Evolutionary conservation across 768 basidiomycete genomes (phyloP).

Genomic region (Auricularia heimuer): DNA sequence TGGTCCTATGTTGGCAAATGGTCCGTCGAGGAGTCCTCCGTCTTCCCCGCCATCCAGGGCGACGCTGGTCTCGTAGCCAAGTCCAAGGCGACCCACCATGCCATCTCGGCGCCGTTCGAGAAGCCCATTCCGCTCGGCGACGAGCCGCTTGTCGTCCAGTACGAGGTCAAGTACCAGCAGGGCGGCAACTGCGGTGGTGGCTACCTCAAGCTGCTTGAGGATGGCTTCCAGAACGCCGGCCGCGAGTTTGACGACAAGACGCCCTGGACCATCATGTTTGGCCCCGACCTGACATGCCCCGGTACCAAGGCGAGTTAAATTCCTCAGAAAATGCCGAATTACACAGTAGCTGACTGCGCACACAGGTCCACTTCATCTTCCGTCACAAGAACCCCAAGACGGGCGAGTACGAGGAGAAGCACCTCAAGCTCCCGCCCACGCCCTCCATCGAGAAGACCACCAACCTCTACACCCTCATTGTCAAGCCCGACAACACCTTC

Average conservation of each 20-base stretch:
- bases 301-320: slow-evolving; percentile 58
- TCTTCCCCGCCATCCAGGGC: slow-evolving; percentile 64
- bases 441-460: slow-evolving; percentile 85
- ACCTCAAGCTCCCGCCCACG: slow-evolving; percentile 69
- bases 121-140: slow-evolving; percentile 68
- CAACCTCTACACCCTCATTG: slow-evolving; percentile 87
- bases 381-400: slow-evolving; percentile 90
- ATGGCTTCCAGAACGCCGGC: slow-evolving; percentile 87
- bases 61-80: slow-evolving; percentile 92
- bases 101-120: slow-evolving; percentile 88
- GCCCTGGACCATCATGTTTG: slow-evolving; percentile 95
- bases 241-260: slow-evolving; percentile 92
- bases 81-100: slow-evolving; percentile 95
- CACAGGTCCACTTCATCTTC: slow-evolving; percentile 97
- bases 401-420: slow-evolving; percentile 94
- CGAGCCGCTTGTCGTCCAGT: slow-evolving; percentile 89
- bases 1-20: slow-evolving; percentile 97
- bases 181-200: slow-evolving; percentile 99
- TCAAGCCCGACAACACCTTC: slow-evolving; percentile 94
- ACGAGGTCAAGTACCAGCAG: slow-evolving; percentile 99
- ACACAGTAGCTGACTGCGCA: background rate
- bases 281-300: slow-evolving; percentile 89
- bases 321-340: background rate
- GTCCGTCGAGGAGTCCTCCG: slow-evolving; percentile 80
- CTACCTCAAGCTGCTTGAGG: slow-evolving; percentile 91